Conservation (phyloP, 371 early-diverging fungal species). For the Vairimorpha apis region DNA sequence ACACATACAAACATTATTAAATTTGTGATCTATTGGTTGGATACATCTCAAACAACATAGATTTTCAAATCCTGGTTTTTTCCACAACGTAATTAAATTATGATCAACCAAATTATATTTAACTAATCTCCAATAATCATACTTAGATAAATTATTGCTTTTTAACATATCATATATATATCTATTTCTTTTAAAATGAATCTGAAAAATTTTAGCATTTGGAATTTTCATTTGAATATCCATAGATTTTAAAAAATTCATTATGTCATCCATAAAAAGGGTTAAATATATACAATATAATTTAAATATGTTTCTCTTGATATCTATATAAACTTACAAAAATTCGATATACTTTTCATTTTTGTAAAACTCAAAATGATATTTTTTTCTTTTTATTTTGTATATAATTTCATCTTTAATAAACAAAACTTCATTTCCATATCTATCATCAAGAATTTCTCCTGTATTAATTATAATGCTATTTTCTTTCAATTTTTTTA, state of each 20-base stretch:
- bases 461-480: background rate
- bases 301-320: too few species aligned
- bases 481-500: background rate
- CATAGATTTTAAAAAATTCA: background rate
- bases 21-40: slow-evolving; percentile 87
- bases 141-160: slow-evolving; percentile 78
- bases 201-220: slow-evolving; percentile 70
- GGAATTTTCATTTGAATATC: background rate
- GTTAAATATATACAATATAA: too few species aligned
- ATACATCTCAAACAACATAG: slow-evolving; percentile 91
- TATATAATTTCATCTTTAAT: background rate
- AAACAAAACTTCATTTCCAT: background rate
- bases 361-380: background rate
- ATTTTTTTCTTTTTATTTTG: background rate
- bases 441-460: background rate
- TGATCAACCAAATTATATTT: slow-evolving; percentile 81
- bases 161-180: slow-evolving; percentile 80
- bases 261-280: too few species aligned
- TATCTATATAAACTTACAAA: too few species aligned
- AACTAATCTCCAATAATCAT: slow-evolving; percentile 78
- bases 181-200: slow-evolving; percentile 89
- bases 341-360: background rate
- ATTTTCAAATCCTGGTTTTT: slow-evolving; percentile 89
- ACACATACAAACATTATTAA: slow-evolving; percentile 91
- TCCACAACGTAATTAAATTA: slow-evolving; percentile 91